phyloP scores from a whole-genome alignment of 805 yeast species.

The Jamesozyma jinghongensis region DNA sequence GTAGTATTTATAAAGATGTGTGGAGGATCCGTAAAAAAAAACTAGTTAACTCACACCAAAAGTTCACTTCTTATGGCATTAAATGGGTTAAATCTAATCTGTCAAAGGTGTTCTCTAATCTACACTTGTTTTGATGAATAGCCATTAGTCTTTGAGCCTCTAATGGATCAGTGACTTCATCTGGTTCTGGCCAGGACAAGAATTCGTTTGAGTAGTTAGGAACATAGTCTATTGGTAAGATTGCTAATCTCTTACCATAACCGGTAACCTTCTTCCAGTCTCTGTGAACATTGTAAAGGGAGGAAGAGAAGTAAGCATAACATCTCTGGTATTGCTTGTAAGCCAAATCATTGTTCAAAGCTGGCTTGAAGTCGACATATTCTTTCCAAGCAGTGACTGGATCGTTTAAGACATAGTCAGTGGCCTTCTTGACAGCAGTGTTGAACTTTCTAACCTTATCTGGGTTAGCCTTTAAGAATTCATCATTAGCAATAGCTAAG shows the following conservation, averaged over 20 bases:
- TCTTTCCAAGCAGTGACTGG: constrained; percentile 42
- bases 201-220: constrained; percentile 1
- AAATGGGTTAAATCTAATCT: not conserved
- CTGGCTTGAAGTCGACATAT: constrained; percentile 40
- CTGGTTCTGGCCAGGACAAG: constrained; percentile 2
- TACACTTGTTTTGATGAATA: constrained; percentile 2
- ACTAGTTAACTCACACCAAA: too few relatives aligned
- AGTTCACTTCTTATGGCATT: not conserved
- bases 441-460: constrained; percentile 38
- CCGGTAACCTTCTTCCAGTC: constrained; percentile 3
- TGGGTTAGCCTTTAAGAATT: constrained; percentile 39
- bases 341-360: constrained; percentile 34
- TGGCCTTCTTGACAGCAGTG: constrained; percentile 43
- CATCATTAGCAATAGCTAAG: constrained; percentile 44
- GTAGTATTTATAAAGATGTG: too few relatives aligned
- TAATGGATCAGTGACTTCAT: constrained; percentile 2
- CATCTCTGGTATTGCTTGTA: constrained; percentile 43
- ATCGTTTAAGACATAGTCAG: constrained; percentile 37
- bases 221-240: not conserved
- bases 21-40: not conserved
- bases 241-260: constrained; percentile 1
- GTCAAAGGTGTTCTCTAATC: not conserved
- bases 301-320: constrained; percentile 41
- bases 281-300: constrained; percentile 1
- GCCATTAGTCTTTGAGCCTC: constrained; percentile 4